These are phyloP conservation scores for Pythium dissotocum DNA, from an alignment of 352 stramenopile genomes.

Conservation along the genomic window DNA sequence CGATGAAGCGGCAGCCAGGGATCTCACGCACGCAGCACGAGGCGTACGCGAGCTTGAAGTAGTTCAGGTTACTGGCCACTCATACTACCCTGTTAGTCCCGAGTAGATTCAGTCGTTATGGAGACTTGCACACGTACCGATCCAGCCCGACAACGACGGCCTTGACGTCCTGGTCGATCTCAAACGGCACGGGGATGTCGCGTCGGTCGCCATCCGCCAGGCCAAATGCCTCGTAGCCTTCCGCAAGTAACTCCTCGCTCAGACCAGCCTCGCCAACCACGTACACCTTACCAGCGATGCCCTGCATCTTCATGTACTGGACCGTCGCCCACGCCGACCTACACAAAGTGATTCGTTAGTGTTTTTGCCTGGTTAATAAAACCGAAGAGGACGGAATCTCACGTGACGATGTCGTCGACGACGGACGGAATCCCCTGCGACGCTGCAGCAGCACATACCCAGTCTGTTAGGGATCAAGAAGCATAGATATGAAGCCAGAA, in stretches of 20 bases:
- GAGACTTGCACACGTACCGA: conserved; percentile 31
- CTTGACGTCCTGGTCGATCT: conserved; percentile 66
- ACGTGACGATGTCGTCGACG: conserved; percentile 83
- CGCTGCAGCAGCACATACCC: conserved; percentile 30
- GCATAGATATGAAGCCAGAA: neutral
- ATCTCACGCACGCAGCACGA: conserved; percentile 70
- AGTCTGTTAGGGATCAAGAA: neutral
- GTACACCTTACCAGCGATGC: conserved; percentile 82
- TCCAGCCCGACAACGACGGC: conserved; percentile 84
- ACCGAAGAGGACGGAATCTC: conserved; percentile 1
- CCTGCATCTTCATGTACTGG: conserved; percentile 78
- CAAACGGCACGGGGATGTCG: conserved; percentile 65
- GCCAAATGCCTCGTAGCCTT: conserved; percentile 70
- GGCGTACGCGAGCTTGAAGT: conserved; percentile 87
- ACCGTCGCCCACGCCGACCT: conserved; percentile 84
- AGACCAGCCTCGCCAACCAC: conserved; percentile 79
- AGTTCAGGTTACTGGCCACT: conserved; percentile 58
- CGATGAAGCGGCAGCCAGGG: conserved; percentile 77
- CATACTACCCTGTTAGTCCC: neutral
- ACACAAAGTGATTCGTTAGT: neutral
- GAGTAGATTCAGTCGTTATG: neutral
- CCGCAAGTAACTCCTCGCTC: conserved; percentile 57
- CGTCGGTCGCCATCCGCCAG: conserved; percentile 69
- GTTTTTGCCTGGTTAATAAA: too few relatives aligned
- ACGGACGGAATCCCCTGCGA: conserved; percentile 68